phyloP scores from a whole-genome alignment of 1,139 yeast species.

The Protomyces pachydermus region DNA sequence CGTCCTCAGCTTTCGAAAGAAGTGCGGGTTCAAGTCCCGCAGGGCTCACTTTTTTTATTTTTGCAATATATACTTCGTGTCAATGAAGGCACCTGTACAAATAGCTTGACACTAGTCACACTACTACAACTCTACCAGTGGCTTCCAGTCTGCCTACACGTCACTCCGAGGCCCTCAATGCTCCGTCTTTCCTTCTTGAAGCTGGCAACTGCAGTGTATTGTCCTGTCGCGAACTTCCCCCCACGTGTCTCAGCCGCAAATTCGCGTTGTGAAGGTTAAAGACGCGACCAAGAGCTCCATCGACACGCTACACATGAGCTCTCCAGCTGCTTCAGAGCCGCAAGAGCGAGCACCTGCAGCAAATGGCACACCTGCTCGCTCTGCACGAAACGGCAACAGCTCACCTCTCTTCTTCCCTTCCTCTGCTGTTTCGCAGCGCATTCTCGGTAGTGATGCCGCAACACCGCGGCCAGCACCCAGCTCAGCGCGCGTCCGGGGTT shows the following conservation, averaged over 20 bases:
- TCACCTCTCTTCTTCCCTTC: slow-evolving; percentile 25
- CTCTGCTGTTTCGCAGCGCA: slow-evolving; percentile 11
- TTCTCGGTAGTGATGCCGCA: slow-evolving; percentile 4
- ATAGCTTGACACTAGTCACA: too few species aligned
- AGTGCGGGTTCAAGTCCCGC: neutral
- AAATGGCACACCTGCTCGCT: neutral
- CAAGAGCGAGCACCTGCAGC: neutral
- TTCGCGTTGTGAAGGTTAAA: neutral
- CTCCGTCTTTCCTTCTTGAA: too few species aligned
- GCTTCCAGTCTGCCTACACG: too few species aligned
- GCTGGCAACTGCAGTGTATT: neutral
- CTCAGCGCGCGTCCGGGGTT: slow-evolving; percentile 7
- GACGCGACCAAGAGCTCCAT: neutral
- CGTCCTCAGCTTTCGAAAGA: neutral
- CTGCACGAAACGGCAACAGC: neutral
- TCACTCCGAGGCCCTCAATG: too few species aligned
- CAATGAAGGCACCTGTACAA: too few species aligned
- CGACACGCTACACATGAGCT: neutral
- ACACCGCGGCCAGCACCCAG: slow-evolving; percentile 8
- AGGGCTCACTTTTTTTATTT: neutral
- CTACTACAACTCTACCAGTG: too few species aligned
- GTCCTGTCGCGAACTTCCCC: neutral
- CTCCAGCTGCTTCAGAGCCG: neutral
- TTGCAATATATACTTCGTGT: neutral
- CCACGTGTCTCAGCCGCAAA: neutral